Conservation (phyloP, 2,329 filamentous ascomycete species). For the Trematosphaeria pertusa region DNA sequence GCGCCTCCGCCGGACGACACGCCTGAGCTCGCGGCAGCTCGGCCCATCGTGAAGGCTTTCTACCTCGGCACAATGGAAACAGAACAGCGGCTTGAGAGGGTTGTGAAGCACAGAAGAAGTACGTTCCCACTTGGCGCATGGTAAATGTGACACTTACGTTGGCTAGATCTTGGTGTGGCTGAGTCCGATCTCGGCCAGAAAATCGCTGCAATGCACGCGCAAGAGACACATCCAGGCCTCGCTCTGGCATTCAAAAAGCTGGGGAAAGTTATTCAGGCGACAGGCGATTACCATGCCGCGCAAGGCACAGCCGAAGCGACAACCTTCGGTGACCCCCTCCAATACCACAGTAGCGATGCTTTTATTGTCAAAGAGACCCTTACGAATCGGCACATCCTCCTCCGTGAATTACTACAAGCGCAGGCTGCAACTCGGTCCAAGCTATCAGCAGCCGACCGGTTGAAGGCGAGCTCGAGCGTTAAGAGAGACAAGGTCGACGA, state of each 20-base stretch:
- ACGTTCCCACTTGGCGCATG: constrained; percentile 27
- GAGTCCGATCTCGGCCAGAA: constrained; percentile 95
- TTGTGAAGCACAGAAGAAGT: constrained; percentile 93
- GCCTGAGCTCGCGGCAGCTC: constrained; percentile 86
- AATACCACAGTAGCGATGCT: constrained; percentile 93
- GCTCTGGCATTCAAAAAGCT: constrained; percentile 93
- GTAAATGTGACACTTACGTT: constrained; percentile 34
- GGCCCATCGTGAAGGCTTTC: constrained; percentile 92
- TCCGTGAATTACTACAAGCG: constrained; percentile 90
- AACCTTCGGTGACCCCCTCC: constrained; percentile 89
- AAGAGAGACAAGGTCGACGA: constrained; percentile 96
- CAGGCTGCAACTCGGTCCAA: constrained; percentile 85
- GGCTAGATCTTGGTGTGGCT: constrained; percentile 80
- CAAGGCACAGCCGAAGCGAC: constrained; percentile 97
- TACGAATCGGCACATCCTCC: constrained; percentile 95
- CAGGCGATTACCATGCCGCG: constrained; percentile 93
- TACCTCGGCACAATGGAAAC: constrained; percentile 95
- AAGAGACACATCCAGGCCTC: constrained; percentile 88
- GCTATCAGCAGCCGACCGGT: constrained; percentile 82
- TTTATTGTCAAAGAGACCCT: constrained; percentile 98
- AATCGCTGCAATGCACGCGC: constrained; percentile 81
- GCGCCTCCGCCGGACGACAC: constrained; percentile 97
- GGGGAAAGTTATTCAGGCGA: constrained; percentile 89
- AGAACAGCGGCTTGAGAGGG: constrained; percentile 93
- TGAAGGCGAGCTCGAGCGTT: constrained; percentile 86